Evolutionary conservation across 306 rosid species (phyloP).

Genomic region (Canavalia ensiformis): DNA sequence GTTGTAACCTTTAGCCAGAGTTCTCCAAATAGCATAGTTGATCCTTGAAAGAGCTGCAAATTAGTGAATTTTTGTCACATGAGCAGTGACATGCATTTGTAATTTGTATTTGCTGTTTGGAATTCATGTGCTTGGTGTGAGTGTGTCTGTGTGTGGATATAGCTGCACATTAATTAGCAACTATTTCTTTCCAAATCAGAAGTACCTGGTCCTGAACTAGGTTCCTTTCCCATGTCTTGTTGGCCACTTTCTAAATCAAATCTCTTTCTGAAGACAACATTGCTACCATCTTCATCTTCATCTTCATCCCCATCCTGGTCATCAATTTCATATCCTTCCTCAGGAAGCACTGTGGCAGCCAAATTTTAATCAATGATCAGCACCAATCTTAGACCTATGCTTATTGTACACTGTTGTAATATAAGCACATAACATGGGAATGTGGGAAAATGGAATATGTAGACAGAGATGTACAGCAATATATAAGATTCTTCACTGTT

Average conservation of each 20-base stretch:
- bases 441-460: neutral
- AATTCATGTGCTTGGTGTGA: neutral
- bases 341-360: slow-evolving; percentile 33
- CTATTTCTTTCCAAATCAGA: neutral
- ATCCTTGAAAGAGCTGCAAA: slow-evolving; percentile 45
- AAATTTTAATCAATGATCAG: neutral
- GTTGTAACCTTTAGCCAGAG: slow-evolving; percentile 36
- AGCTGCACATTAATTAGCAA: neutral
- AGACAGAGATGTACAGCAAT: slow-evolving; percentile 8
- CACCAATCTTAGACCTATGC: neutral
- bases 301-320: neutral
- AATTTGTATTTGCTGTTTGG: neutral
- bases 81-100: neutral
- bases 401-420: neutral
- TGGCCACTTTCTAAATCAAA: slow-evolving; percentile 26
- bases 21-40: slow-evolving; percentile 37
- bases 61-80: neutral
- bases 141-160: neutral
- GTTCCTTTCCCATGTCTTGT: neutral
- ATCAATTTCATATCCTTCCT: slow-evolving; percentile 34
- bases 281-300: neutral
- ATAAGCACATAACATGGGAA: neutral
- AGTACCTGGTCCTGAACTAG: neutral
- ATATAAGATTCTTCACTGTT: slow-evolving; percentile 2
- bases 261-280: neutral